A percentile compares a stretch with the other conserved stretches of the same genome.
Conservation (phyloP, 2,329 filamentous ascomycete species). For the Dothistroma septosporum region DNA sequence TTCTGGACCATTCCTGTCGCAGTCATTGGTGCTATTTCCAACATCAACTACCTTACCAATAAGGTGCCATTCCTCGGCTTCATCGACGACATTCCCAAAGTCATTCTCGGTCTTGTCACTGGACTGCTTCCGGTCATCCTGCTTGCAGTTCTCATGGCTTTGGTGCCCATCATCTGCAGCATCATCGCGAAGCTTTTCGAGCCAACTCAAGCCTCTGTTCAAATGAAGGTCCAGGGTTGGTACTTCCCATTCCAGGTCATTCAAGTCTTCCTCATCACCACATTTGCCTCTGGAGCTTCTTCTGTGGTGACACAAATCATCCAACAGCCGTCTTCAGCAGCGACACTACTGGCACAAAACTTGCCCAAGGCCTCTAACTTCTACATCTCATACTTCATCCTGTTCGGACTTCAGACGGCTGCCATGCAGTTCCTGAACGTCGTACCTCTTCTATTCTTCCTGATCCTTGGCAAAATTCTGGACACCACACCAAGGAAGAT, state of each 20-base stretch:
- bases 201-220: constrained; percentile 40
- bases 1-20: constrained; percentile 47
- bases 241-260: constrained; percentile 39
- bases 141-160: constrained; percentile 42
- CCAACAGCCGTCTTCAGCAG: constrained; percentile 27
- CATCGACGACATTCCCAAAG: constrained; percentile 40
- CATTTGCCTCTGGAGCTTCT: constrained; percentile 33
- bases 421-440: constrained; percentile 30
- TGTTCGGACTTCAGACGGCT: constrained; percentile 31
- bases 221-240: constrained; percentile 35
- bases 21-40: constrained; percentile 43
- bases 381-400: constrained; percentile 37
- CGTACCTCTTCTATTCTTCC: constrained; percentile 27
- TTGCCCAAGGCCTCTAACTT: constrained; percentile 37
- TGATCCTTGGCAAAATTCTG: constrained; percentile 31
- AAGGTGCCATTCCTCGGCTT: constrained; percentile 40
- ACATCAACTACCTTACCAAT: constrained; percentile 41
- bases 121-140: constrained; percentile 42
- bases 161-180: constrained; percentile 44
- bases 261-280: constrained; percentile 39
- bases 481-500: constrained; percentile 44
- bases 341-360: constrained; percentile 32
- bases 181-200: constrained; percentile 22
- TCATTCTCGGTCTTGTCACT: constrained; percentile 44
- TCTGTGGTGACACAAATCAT: constrained; percentile 30